Base-by-base conservation (phyloP, 176 grass and related monocot genomes). In the Thalia dealbata region DNA sequence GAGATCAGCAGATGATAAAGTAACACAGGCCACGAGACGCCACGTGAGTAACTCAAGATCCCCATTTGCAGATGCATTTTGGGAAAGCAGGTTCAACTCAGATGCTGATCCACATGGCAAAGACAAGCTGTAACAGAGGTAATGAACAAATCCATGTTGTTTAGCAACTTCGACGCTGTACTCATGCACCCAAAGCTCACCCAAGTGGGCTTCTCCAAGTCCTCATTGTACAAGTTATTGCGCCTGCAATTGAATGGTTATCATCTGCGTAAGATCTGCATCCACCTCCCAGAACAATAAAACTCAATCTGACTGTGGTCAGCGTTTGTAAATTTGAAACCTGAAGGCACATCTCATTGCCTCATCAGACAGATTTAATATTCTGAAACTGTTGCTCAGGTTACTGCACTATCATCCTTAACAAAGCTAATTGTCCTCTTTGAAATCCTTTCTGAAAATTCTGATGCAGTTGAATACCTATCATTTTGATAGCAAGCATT, bases 381-480 rank as follows among this genome's bases (percentile, higher is more conserved):
- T 58, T 19, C 6, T 58, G 7, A 58, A 58, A 9, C 22, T 58
- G 54, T n/a, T 58, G 21, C 25, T 28, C 35, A 24, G 76, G 77
- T 62, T 79, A 89, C 48, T 56, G 54, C 16, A 65, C 14, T 52
- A 74, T 82, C 73, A 27, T 86, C 78, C 76, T 72, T 70, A 50
- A 75, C 52, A 54, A 81, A 87, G 66, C 42, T 81, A 72, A 19
- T 72, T 24, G 52, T 78, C 80, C 54, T 73, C 75, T 86, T 88
- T 6, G 73, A 84, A 71, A 92, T 70, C 32, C 81, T 97, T 44
- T 90, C 86, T 67, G 76, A 90, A 75, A 92, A 54, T 69, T 91
- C 81, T 44, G 93, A 97, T 84, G 89, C 89, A 70, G 83, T 77
- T 28, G 87, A 66, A 38, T 82, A 78, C 82, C 81, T 90, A 83